These are phyloP conservation scores for Phanerochaete sordida DNA, from an alignment of 768 basidiomycete genomes.

Conservation along the genomic window DNA sequence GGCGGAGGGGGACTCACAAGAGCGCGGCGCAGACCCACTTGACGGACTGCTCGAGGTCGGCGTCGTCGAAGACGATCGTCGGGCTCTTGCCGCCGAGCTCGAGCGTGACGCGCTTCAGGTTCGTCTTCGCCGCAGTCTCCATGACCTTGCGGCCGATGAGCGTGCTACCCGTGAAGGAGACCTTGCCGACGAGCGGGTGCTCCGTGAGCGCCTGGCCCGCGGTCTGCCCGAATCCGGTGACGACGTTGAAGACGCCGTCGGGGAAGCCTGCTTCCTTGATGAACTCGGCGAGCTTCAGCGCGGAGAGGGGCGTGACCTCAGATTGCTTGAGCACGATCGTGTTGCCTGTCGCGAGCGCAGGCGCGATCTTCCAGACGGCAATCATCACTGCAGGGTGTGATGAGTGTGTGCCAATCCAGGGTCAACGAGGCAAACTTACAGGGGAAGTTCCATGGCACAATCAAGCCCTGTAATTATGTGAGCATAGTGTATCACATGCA, in stretches of 20 bases:
- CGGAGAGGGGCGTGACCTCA: conserved; percentile 72
- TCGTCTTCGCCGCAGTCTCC: conserved; percentile 75
- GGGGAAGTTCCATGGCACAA: conserved; percentile 74
- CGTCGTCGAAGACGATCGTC: conserved; percentile 69
- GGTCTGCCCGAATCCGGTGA: conserved; percentile 68
- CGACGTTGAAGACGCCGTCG: conserved; percentile 71
- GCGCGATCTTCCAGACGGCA: conserved; percentile 70
- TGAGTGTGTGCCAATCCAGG: background rate
- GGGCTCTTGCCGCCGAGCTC: conserved; percentile 81
- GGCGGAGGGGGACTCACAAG: conserved; percentile 56
- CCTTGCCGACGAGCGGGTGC: conserved; percentile 62
- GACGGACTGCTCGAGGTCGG: conserved; percentile 68
- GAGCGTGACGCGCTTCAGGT: conserved; percentile 81
- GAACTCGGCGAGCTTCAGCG: conserved; percentile 49
- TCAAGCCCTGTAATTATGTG: conserved; percentile 24
- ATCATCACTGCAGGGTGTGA: conserved; percentile 40
- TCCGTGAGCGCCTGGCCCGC: conserved; percentile 67
- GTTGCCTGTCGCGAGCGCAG: conserved; percentile 79
- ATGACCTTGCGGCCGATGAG: conserved; percentile 75
- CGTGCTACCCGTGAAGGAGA: conserved; percentile 84
- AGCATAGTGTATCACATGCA: background rate
- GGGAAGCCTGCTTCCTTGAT: conserved; percentile 72
- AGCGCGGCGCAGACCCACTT: conserved; percentile 71
- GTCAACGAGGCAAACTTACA: conserved; percentile 26
- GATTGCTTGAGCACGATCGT: conserved; percentile 78